Percentiles rank a stretch among this genome's conserved stretches.
Conservation (phyloP, 257 asterid genomes). For the Coffea canephora region DNA sequence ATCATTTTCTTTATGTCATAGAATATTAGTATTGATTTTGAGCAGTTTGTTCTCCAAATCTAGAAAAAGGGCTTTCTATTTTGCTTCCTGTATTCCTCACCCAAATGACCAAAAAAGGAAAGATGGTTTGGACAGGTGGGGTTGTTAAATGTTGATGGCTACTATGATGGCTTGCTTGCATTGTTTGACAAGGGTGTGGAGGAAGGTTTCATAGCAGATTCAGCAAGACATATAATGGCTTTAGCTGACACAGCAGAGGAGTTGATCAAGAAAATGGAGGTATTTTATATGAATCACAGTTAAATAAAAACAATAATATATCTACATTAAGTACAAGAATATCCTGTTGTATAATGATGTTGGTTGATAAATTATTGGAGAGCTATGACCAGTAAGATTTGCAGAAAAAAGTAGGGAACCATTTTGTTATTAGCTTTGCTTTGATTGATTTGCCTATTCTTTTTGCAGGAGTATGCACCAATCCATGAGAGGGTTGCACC, state of each 20-base stretch:
- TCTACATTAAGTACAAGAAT: neutral
- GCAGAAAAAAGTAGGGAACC: constrained; percentile 9
- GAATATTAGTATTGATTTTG: neutral
- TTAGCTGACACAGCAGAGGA: constrained; percentile 24
- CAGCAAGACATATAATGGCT: constrained; percentile 54
- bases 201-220: constrained; percentile 60
- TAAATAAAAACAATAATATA: neutral
- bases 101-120: neutral
- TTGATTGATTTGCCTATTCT: constrained; percentile 1
- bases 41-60: neutral
- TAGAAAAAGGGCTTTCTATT: no score
- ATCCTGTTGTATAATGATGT: neutral
- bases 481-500: constrained; percentile 46
- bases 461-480: constrained; percentile 52
- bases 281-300: neutral
- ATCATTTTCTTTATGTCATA: neutral
- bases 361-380: constrained; percentile 27
- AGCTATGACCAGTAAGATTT: constrained; percentile 9
- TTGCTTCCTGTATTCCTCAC: neutral
- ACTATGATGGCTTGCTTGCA: constrained; percentile 59
- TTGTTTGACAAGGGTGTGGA: constrained; percentile 70
- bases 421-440: neutral
- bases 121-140: constrained; percentile 45
- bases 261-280: constrained; percentile 33
- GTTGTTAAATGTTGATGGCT: constrained; percentile 69